Evolutionary conservation across 768 basidiomycete genomes (phyloP).

Genomic region (Dioszegia hungarica): DNA sequence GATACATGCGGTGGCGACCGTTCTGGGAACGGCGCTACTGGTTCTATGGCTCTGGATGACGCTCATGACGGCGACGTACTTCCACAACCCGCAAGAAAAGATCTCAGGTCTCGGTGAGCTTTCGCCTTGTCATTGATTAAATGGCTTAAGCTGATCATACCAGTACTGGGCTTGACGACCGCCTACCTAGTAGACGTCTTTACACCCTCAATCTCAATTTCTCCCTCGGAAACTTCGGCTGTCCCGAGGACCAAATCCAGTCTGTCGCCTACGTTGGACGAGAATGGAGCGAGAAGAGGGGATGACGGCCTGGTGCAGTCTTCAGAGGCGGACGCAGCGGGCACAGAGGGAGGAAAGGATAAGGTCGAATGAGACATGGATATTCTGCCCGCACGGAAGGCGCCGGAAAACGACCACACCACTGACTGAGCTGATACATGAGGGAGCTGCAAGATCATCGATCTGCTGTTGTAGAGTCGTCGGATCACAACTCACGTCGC

Average conservation of each 20-base stretch:
- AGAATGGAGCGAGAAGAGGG: slow-evolving; percentile 36
- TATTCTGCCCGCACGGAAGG: too few relatives aligned
- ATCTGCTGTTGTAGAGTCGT: too few relatives aligned
- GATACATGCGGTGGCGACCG: slow-evolving; percentile 9
- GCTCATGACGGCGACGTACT: slow-evolving; percentile 79
- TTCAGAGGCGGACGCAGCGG: not conserved
- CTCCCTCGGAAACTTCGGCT: not conserved
- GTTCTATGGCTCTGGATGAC: slow-evolving; percentile 67
- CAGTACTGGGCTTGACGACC: slow-evolving; percentile 24
- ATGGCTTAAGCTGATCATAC: not conserved
- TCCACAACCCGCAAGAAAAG: slow-evolving; percentile 86
- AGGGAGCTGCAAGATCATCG: too few relatives aligned
- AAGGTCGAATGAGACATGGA: too few relatives aligned
- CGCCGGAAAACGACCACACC: too few relatives aligned
- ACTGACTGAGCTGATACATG: too few relatives aligned
- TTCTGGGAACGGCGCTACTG: slow-evolving; percentile 44
- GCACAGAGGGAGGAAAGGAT: too few relatives aligned
- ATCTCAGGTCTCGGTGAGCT: slow-evolving; percentile 73
- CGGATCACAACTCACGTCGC: too few relatives aligned
- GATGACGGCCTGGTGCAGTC: slow-evolving; percentile 16
- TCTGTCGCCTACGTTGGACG: slow-evolving; percentile 20
- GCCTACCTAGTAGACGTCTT: slow-evolving; percentile 8
- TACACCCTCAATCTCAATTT: not conserved
- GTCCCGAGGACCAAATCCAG: not conserved
- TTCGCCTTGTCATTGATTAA: not conserved